Evolutionary conservation across 2,329 filamentous ascomycete species (phyloP), one percentile per base, ranked within the genome.

Genomic region (Cercospora berteroae): DNA sequence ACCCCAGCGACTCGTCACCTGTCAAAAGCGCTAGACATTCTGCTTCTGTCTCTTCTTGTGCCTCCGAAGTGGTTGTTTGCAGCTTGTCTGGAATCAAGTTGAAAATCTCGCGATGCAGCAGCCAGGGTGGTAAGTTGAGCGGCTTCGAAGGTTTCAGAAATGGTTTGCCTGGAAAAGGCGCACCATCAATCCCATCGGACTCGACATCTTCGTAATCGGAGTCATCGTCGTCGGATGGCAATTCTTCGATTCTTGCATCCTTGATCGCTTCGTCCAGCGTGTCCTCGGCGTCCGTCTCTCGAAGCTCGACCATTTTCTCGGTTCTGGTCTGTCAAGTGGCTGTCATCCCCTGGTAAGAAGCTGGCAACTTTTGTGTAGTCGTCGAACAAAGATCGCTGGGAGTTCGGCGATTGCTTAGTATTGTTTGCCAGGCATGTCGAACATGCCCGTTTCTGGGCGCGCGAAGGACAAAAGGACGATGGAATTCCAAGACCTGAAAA

Each of bases 1-100:
- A 78, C 25, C 83, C 81, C 67, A 82, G 59, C 83, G 82, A 66
- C 57, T 73, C 66, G 60, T 73, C 63, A n/a, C 69, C 71, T 2
- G 69, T 71, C 10, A 77, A 68, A 16, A 72, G 67, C 6, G 75
- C 73, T 6, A 77, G 63, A 63, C 75, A 77, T 44, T 76, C 72
- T 9, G 39, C 64, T 18, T 67, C 69, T 5, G 68, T 70, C 48
- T 76, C 68, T 18, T 48, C 33, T 36, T 74, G 70, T 8, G 68
- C 66, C 62, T 73, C 69, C 9, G 74, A 71, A 13, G 72, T 74
- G 12, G 63, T 66, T 12, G 74, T 76, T 6, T 57, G 48, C 25
- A 73, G 67, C 60, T 74, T 66, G 44, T 69, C 63, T 10, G 66
- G 66, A 65, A 76, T 73, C 18, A 76, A 71, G 56, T 68, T 69